A percentile compares a stretch with the other conserved stretches of the same genome.
These are phyloP conservation scores for Medicago truncatula DNA, from an alignment of 306 rosid genomes.

Conservation along the genomic window MtrunA17r5.0-ANR NC_053048.1:51936501-51937000, in stretches of 20 bases:
- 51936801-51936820: constrained; percentile 12
- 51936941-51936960: background rate
- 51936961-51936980: background rate
- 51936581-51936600: constrained; percentile 93
- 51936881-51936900: background rate
- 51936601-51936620: constrained; percentile 73
- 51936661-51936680: constrained; percentile 53
- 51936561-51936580: constrained; percentile 98
- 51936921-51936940: background rate
- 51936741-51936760: background rate
- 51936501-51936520: constrained; percentile 34
- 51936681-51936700: constrained; percentile 16
- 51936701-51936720: constrained; percentile 35
- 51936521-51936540: constrained; percentile 39
- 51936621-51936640: constrained; percentile 83
- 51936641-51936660: constrained; percentile 87
- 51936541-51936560: constrained; percentile 86
- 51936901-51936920: background rate
- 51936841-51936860: constrained; percentile 13
- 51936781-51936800: background rate
- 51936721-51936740: constrained; percentile 29
- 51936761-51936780: constrained; percentile 3
- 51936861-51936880: constrained; percentile 9
- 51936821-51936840: constrained; percentile 23
- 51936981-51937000: background rate